Conservation (phyloP, 805 yeast species). For the Saccharomycopsis sp. region DNA sequence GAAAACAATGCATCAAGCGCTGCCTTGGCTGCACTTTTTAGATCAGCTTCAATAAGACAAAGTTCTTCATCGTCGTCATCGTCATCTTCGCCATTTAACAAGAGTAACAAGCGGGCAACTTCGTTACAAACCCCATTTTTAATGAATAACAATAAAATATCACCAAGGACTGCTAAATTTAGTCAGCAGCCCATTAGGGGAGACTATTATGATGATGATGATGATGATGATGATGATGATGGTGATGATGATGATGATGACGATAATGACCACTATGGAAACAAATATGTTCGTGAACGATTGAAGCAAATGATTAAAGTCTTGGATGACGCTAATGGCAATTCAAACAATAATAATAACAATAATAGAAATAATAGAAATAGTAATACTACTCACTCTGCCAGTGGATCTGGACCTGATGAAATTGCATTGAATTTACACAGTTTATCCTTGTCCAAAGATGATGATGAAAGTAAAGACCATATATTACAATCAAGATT, state of each 20-base stretch:
- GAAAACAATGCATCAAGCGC: conserved; percentile 36
- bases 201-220: neutral
- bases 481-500: conserved; percentile 39
- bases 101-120: conserved; percentile 5
- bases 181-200: neutral
- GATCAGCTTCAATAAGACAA: neutral
- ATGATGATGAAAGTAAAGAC: conserved; percentile 31
- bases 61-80: too few relatives aligned
- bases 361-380: neutral
- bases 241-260: conserved; percentile 9
- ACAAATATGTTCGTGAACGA: conserved; percentile 15
- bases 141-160: conserved; percentile 13
- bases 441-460: conserved; percentile 45
- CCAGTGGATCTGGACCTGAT: conserved; percentile 24
- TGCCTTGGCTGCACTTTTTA: conserved; percentile 32
- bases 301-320: conserved; percentile 16
- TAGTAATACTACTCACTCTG: neutral
- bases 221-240: neutral
- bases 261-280: neutral
- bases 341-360: neutral
- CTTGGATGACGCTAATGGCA: conserved; percentile 11
- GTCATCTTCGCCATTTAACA: too few relatives aligned
- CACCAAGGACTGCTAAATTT: neutral
- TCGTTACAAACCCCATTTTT: conserved; percentile 19
- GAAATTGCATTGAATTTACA: conserved; percentile 50